Conservation (phyloP, 768 basidiomycete species). For the Sarcodon sp. region DNA sequence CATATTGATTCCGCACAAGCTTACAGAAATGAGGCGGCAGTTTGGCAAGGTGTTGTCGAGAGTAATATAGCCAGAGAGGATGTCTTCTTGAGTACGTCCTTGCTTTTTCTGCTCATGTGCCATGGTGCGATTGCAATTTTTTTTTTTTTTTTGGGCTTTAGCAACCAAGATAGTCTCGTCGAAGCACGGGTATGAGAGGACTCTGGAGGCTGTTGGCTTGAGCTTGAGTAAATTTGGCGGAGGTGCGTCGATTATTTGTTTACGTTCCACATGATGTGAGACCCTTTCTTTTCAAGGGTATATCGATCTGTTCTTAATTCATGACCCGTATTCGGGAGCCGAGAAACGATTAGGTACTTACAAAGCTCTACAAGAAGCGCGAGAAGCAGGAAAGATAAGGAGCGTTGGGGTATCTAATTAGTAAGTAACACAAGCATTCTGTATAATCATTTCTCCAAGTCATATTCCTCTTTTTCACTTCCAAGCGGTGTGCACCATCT, state of each 20-base stretch:
- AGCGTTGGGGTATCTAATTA: slow-evolving; percentile 80
- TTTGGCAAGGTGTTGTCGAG: slow-evolving; percentile 45
- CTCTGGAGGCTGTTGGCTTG: slow-evolving; percentile 41
- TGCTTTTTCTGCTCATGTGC: background rate
- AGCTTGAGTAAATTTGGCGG: slow-evolving; percentile 49
- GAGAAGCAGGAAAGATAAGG: slow-evolving; percentile 50
- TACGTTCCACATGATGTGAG: background rate
- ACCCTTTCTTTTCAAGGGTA: slow-evolving; percentile 28
- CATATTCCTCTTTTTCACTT: background rate
- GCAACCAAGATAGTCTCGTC: slow-evolving; percentile 54
- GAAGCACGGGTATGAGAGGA: slow-evolving; percentile 50
- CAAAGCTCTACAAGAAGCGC: slow-evolving; percentile 53
- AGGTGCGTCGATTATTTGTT: slow-evolving; percentile 24
- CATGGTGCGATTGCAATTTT: slow-evolving; percentile 1
- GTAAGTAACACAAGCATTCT: slow-evolving; percentile 23
- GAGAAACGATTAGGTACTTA: slow-evolving; percentile 59
- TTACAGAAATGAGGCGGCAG: slow-evolving; percentile 53
- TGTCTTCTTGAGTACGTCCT: slow-evolving; percentile 54
- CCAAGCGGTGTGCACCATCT: slow-evolving; percentile 55
- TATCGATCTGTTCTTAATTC: slow-evolving; percentile 69
- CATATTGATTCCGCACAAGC: slow-evolving; percentile 66
- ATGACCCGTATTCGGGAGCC: slow-evolving; percentile 55
- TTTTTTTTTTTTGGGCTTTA: slow-evolving; percentile 11
- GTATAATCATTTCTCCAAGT: background rate
- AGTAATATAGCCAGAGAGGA: slow-evolving; percentile 44